Base-by-base conservation (phyloP, 2,329 filamentous ascomycete genomes). In the Mycosphaerella arachidis region DNA sequence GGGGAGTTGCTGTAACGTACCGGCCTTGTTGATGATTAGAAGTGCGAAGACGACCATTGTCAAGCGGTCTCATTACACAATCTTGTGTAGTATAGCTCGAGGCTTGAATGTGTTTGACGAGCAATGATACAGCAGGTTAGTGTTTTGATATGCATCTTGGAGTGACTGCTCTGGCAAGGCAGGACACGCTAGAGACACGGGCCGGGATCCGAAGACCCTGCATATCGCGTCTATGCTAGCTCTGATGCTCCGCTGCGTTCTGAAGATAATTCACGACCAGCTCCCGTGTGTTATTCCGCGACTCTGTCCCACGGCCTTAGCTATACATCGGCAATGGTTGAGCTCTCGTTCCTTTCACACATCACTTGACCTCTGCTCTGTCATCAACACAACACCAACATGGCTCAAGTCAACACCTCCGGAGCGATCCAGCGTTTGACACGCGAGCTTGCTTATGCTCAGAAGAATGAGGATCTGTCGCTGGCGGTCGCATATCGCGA, bases 1-100 rank as follows among this genome's bases (percentile, higher is more conserved):
- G 92, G 33, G 48, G 24, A 24, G 24, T 46, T 51, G 31, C 27
- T 16, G 20, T 37, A 13, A 37, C 30, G 29, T 62, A 67, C 65
- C 94, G 66, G 94, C 92, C 83, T 99, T 99, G 82, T 97, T 97
- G 81, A 99, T 96, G 75, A 99, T 89, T 75, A 97, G 92, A 72
- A 99, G 88, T 60, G 92, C 87, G 76, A 95, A 94, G 75, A 99
- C 89, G 67, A 92, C 90, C 94, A 92, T 97, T 68, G 45, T 52
- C 35, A 37, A 16, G 5, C 10, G 10, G 10, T 12, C 35, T 16
- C 35, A 12, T 12, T 37, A 4, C 16, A 37, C 10, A 10, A 7
- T 16, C 10, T 8, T 3, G 35, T 18, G 16, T 27, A 10, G 45
- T 48, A 16, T 10, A 12, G 9, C 6, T 18, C 6, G 45, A n/a